Conservation (phyloP, 2,329 filamentous ascomycete genomes). For the Simplicillium sp. region DNA sequence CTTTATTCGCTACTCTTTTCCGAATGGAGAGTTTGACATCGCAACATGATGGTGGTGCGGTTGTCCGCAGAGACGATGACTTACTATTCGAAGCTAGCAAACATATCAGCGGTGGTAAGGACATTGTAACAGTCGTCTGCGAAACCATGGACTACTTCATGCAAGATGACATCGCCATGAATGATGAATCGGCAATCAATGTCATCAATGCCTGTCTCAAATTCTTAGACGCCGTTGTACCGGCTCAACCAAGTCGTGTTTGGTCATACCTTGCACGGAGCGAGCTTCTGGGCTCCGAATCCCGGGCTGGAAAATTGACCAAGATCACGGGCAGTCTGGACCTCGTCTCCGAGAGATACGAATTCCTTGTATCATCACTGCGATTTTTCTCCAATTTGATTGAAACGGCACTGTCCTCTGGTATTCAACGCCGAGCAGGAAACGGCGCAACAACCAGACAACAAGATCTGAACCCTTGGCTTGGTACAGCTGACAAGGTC, state of each 20-base stretch:
- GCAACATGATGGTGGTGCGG: conserved; percentile 16
- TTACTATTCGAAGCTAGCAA: conserved; percentile 47
- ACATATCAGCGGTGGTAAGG: conserved; percentile 50
- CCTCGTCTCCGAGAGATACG: conserved; percentile 64
- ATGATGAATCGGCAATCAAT: conserved; percentile 56
- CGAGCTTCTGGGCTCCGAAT: conserved; percentile 66
- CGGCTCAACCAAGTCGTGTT: conserved; percentile 69
- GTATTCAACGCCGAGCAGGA: conserved; percentile 54
- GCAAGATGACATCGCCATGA: conserved; percentile 44
- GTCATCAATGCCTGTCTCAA: conserved; percentile 64
- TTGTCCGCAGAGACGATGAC: conserved; percentile 24
- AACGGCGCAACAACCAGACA: conserved; percentile 38
- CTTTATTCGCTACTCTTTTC: conserved; percentile 63
- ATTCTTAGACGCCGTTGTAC: conserved; percentile 66
- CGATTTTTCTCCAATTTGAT: conserved; percentile 67
- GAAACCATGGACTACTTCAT: conserved; percentile 71
- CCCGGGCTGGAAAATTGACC: conserved; percentile 66
- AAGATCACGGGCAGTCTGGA: conserved; percentile 77
- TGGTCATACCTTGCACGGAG: conserved; percentile 86
- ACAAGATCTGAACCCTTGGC: conserved; percentile 45
- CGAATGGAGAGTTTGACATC: conserved; percentile 35
- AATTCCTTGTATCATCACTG: conserved; percentile 66
- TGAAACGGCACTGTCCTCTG: conserved; percentile 62
- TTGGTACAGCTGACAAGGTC: conserved; percentile 69
- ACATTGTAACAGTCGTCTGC: conserved; percentile 73